A percentile compares a stretch with the other conserved stretches of the same genome.
Conservation (phyloP, 495 filamentous ascomycete genomes). For the Xylaria palmicola region DNA sequence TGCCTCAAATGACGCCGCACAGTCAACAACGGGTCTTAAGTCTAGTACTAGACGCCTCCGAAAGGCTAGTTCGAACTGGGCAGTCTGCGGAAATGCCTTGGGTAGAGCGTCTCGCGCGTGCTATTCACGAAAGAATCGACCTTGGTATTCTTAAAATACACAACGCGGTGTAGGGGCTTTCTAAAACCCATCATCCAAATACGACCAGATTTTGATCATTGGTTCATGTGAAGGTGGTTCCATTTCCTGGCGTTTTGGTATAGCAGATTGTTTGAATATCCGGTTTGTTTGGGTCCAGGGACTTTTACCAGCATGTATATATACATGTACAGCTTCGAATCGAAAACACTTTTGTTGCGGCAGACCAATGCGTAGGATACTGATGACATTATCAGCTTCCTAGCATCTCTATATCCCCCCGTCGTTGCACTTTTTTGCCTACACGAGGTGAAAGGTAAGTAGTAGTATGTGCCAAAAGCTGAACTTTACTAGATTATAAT, state of each 20-base stretch:
- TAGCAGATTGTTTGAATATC: constrained; percentile 8
- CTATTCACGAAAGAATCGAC: constrained; percentile 13
- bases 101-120: constrained; percentile 21
- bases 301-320: not conserved
- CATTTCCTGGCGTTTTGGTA: constrained; percentile 7
- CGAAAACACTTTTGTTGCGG: too few relatives aligned
- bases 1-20: not conserved
- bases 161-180: not conserved
- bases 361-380: too few relatives aligned
- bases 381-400: too few relatives aligned
- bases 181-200: not conserved
- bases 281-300: constrained; percentile 5
- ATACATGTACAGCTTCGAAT: too few relatives aligned
- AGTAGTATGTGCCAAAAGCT: too few relatives aligned
- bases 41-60: constrained; percentile 26
- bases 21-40: constrained; percentile 18
- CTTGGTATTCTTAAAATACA: constrained; percentile 1
- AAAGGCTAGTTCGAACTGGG: constrained; percentile 24
- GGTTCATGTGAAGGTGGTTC: too few relatives aligned
- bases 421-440: too few relatives aligned
- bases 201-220: not conserved
- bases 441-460: too few relatives aligned
- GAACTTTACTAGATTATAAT: too few relatives aligned
- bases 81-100: constrained; percentile 23
- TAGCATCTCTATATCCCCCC: too few relatives aligned